phyloP scores from a whole-genome alignment of 2,329 filamentous ascomycete species.

The Penicillium vulpinum region DNA sequence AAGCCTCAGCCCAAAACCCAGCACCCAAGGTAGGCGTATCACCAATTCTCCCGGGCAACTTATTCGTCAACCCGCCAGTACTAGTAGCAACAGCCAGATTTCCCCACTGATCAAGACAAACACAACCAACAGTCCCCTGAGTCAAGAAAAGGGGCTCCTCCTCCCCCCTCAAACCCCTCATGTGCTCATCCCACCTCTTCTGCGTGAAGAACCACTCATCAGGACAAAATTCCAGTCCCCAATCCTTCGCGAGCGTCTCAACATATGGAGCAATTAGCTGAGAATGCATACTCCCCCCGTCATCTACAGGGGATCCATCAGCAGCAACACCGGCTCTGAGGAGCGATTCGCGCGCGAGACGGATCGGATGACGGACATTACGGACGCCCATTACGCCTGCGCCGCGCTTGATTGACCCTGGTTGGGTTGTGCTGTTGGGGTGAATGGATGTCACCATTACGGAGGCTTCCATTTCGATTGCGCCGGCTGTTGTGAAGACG shows the following conservation, averaged over 20 bases:
- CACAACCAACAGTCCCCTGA: conserved; percentile 81
- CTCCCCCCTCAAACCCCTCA: conserved; percentile 54
- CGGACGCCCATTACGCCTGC: conserved; percentile 73
- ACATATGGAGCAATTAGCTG: conserved; percentile 68
- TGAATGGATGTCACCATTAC: conserved; percentile 70
- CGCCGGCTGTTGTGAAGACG: conserved; percentile 80
- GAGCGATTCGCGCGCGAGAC: conserved; percentile 70
- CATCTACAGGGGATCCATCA: conserved; percentile 54
- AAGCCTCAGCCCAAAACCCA: conserved; percentile 89
- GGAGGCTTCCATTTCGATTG: conserved; percentile 82
- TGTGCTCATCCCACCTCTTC: conserved; percentile 75
- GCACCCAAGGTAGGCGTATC: conserved; percentile 83
- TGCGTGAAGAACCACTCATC: conserved; percentile 77
- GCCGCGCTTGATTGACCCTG: conserved; percentile 67
- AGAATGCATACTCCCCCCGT: conserved; percentile 55
- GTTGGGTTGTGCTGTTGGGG: conserved; percentile 5
- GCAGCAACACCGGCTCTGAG: conserved; percentile 54
- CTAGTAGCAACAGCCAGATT: conserved; percentile 67
- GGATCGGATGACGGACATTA: conserved; percentile 76
- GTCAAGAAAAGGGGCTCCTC: conserved; percentile 51
- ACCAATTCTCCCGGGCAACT: conserved; percentile 78
- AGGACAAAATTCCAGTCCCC: conserved; percentile 68
- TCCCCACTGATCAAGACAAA: conserved; percentile 75
- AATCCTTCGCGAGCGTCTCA: conserved; percentile 63
- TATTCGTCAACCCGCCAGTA: conserved; percentile 82